Percentiles rank a stretch among this genome's conserved stretches.
Evolutionary conservation across 805 yeast genomes (phyloP).

Genomic region (Barnettozyma salicaria): DNA sequence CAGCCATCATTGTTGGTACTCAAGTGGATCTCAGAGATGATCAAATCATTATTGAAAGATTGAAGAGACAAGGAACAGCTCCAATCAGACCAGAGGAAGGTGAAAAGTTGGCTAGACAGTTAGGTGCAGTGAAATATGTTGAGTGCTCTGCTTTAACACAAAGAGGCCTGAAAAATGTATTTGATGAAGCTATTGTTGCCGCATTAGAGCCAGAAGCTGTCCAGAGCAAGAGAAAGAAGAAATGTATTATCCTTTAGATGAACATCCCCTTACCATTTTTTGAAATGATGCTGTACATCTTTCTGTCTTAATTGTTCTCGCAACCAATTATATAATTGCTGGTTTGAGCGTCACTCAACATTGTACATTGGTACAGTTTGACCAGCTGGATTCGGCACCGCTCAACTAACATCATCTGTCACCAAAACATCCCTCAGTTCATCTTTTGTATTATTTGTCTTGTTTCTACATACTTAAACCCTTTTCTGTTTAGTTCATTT

Average conservation of each 20-base stretch:
- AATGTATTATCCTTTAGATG: conserved; percentile 62
- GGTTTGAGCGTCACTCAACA: no score
- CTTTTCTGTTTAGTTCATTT: conserved; percentile 1
- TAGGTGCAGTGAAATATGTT: conserved; percentile 92
- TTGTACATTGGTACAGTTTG: no score
- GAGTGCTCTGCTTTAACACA: conserved; percentile 98
- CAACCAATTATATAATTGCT: no score
- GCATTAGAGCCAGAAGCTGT: conserved; percentile 95
- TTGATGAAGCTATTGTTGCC: conserved; percentile 97
- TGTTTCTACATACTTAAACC: no score
- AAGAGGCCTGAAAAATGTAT: conserved; percentile 94
- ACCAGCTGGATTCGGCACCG: no score
- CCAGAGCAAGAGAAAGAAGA: conserved; percentile 65
- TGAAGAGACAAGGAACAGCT: conserved; percentile 82
- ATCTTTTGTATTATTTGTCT: no score
- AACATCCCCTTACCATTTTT: neutral
- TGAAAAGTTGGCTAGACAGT: conserved; percentile 86
- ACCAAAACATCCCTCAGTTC: no score
- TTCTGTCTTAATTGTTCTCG: no score
- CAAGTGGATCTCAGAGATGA: conserved; percentile 94
- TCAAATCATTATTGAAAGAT: conserved; percentile 81
- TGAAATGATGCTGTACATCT: conserved; percentile 4
- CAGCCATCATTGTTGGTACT: conserved; percentile 94
- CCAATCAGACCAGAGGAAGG: conserved; percentile 87
- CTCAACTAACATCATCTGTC: no score